Conservation (phyloP, 2,329 filamentous ascomycete species). For the Fusarium beomiforme region DNA sequence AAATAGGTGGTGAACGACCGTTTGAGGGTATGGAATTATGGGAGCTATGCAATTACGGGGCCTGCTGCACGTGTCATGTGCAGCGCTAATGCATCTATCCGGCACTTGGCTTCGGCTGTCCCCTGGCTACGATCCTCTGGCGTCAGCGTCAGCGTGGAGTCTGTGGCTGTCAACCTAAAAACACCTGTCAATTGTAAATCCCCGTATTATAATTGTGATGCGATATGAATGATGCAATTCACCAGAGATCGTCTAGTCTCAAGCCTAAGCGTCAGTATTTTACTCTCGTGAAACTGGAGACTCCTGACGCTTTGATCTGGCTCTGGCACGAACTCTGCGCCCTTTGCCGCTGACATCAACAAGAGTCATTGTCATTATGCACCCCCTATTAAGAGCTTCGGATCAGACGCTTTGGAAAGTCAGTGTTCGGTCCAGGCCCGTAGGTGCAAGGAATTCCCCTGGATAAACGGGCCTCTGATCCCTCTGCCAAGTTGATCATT, state of each 20-base stretch:
- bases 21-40: constrained; percentile 31
- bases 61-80: constrained; percentile 10
- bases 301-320: constrained; percentile 25
- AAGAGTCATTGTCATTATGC: constrained; percentile 25
- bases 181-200: constrained; percentile 2
- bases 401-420: background rate
- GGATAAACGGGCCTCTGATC: constrained; percentile 6
- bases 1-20: constrained; percentile 34
- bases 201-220: background rate
- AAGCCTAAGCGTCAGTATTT: background rate
- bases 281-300: background rate
- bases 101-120: constrained; percentile 7
- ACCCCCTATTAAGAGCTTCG: constrained; percentile 19
- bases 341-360: constrained; percentile 24
- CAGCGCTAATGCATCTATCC: constrained; percentile 35
- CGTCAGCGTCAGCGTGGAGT: constrained; percentile 27
- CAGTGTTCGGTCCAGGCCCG: background rate
- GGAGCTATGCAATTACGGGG: constrained; percentile 19
- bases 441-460: constrained; percentile 13
- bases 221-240: constrained; percentile 24
- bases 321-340: constrained; percentile 10
- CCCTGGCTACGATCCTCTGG: constrained; percentile 27
- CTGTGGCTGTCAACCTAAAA: background rate
- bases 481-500: background rate
- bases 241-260: background rate